phyloP scores from a whole-genome alignment of 345 rosid species.

The Microthlaspi erraticum region DNA sequence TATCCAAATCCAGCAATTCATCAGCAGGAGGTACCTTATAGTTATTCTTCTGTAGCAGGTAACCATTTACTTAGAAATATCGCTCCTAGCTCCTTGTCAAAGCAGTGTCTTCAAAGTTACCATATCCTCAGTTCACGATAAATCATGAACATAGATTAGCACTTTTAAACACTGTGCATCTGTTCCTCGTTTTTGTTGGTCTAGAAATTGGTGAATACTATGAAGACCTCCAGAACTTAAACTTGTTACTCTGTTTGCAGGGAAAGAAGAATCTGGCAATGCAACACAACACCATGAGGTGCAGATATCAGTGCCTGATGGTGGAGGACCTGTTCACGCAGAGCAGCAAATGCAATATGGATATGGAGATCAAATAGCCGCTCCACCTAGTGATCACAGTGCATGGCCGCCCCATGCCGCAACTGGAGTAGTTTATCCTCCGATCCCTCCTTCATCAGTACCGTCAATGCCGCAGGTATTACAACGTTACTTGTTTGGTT shows the following conservation, averaged over 20 bases:
- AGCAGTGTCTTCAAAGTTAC: constrained; percentile 33
- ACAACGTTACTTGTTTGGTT: constrained; percentile 11
- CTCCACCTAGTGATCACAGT: constrained; percentile 57
- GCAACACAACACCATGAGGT: constrained; percentile 29
- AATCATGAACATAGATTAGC: too few relatives aligned
- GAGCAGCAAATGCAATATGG: constrained; percentile 58
- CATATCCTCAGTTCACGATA: too few relatives aligned
- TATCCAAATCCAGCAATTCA: constrained; percentile 59
- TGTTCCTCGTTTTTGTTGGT: constrained; percentile 25
- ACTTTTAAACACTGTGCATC: constrained; percentile 1
- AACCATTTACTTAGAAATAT: constrained; percentile 69
- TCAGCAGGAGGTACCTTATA: constrained; percentile 99
- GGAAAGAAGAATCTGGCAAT: constrained; percentile 41
- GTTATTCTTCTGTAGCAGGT: constrained; percentile 99
- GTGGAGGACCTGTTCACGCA: constrained; percentile 47
- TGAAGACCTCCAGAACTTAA: constrained; percentile 12
- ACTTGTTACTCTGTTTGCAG: constrained; percentile 29
- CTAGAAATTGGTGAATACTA: constrained; percentile 3
- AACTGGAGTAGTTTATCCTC: constrained; percentile 61
- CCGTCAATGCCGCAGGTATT: constrained; percentile 68
- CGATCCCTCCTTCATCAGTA: constrained; percentile 62
- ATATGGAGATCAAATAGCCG: constrained; percentile 64
- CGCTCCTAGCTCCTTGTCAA: constrained; percentile 60
- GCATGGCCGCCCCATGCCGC: constrained; percentile 66
- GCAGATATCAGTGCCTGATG: constrained; percentile 53